phyloP scores from a whole-genome alignment of 169 alveolate genomes.

The Cystoisospora suis region DNA sequence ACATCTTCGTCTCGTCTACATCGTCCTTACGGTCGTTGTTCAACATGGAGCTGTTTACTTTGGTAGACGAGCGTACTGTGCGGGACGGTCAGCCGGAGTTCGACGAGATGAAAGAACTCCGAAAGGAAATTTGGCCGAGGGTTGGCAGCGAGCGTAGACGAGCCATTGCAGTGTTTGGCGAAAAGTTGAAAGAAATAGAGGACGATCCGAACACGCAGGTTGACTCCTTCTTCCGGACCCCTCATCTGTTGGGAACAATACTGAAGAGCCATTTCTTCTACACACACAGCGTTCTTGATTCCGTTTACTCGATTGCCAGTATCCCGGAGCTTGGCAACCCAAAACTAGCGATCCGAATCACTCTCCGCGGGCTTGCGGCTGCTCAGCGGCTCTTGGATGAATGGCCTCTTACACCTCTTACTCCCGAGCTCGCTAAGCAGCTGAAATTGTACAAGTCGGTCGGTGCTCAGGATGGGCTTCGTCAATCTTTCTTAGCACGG shows the following conservation, averaged over 20 bases:
- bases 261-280: conserved; percentile 6
- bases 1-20: background rate
- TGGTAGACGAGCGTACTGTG: background rate
- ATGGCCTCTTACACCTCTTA: background rate
- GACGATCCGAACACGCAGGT: background rate
- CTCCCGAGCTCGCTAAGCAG: background rate
- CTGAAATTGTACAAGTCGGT: background rate
- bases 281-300: background rate
- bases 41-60: background rate
- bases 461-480: conserved; percentile 6
- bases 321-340: conserved; percentile 26
- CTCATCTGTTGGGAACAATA: background rate
- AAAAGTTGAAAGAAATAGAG: background rate
- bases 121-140: background rate
- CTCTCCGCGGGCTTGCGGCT: background rate
- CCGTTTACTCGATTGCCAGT: background rate
- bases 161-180: background rate
- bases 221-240: background rate
- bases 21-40: conserved; percentile 2
- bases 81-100: background rate
- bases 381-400: background rate
- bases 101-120: background rate
- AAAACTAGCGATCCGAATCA: background rate
- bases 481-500: background rate
- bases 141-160: background rate